phyloP scores from a whole-genome alignment of 768 basidiomycete genomes.

The Xerocomus brunneocitrinus region DNA sequence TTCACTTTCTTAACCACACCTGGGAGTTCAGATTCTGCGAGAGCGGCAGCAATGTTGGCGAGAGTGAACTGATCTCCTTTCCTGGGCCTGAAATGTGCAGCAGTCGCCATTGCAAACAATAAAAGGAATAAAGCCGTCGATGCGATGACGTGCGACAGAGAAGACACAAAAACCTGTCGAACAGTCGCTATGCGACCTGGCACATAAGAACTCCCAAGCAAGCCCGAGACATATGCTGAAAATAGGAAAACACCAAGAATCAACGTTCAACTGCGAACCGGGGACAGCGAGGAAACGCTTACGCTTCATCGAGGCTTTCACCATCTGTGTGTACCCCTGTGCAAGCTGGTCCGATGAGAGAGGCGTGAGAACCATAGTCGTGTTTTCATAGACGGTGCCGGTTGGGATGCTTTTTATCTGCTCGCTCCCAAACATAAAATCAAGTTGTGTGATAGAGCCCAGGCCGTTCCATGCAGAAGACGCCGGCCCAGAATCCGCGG shows the following conservation, averaged over 20 bases:
- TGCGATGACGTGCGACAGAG: conserved; percentile 9
- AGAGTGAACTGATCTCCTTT: conserved; percentile 12
- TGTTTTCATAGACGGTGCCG: neutral
- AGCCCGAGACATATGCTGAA: conserved; percentile 12
- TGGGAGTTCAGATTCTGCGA: conserved; percentile 9
- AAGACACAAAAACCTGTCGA: conserved; percentile 11
- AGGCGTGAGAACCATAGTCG: conserved; percentile 2
- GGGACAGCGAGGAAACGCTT: neutral
- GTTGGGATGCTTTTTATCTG: conserved; percentile 4
- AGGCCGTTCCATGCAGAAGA: conserved; percentile 6
- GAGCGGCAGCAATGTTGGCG: conserved; percentile 9
- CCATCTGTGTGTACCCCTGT: conserved; percentile 6
- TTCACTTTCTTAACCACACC: conserved; percentile 2
- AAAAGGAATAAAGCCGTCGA: conserved; percentile 1
- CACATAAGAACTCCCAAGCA: conserved; percentile 11
- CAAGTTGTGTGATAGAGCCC: conserved; percentile 8
- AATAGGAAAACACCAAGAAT: neutral
- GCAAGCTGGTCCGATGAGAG: conserved; percentile 7
- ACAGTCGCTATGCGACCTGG: conserved; percentile 13
- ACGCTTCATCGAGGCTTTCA: conserved; percentile 17
- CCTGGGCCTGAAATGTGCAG: conserved; percentile 7
- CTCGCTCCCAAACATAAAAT: conserved; percentile 7
- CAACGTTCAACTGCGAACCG: neutral
- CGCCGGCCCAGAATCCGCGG: conserved; percentile 7
- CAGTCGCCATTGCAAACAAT: conserved; percentile 3